A percentile compares a stretch with the other conserved stretches of the same genome.
Conservation (phyloP, 805 yeast genomes). For the Ogataea kodamae region DNA sequence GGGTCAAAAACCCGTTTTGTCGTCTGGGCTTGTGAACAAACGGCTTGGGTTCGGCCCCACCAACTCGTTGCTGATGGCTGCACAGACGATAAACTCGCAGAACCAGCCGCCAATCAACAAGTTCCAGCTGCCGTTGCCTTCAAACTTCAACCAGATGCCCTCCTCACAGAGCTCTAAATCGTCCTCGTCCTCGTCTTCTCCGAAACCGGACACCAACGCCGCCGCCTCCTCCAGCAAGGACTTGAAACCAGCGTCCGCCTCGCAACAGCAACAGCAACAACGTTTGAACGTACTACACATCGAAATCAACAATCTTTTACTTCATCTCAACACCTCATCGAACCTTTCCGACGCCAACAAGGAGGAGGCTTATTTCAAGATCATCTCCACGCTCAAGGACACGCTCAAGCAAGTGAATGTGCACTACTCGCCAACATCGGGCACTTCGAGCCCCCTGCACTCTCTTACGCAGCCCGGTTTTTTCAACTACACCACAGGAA, state of each 20-base stretch:
- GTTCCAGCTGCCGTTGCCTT: slow-evolving; percentile 24
- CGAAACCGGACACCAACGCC: slow-evolving; percentile 15
- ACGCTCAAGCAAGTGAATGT: slow-evolving; percentile 12
- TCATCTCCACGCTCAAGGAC: slow-evolving; percentile 24
- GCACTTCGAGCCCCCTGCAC: slow-evolving; percentile 18
- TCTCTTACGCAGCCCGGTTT: slow-evolving; percentile 9
- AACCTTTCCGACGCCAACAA: slow-evolving; percentile 22
- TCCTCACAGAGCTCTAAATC: slow-evolving; percentile 22
- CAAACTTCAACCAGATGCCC: slow-evolving; percentile 18
- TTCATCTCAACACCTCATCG: slow-evolving; percentile 26
- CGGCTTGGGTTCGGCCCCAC: slow-evolving; percentile 24
- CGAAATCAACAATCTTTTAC: slow-evolving; percentile 28
- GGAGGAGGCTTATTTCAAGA: slow-evolving; percentile 26
- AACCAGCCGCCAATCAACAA: slow-evolving; percentile 16
- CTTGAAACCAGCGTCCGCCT: slow-evolving; percentile 1
- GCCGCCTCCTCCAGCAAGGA: slow-evolving; percentile 5
- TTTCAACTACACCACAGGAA: slow-evolving; percentile 16
- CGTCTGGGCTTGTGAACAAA: slow-evolving; percentile 7
- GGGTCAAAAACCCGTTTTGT: slow-evolving; percentile 8
- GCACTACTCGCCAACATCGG: slow-evolving; percentile 23
- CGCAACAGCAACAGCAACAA: slow-evolving; percentile 18
- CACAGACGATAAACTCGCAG: slow-evolving; percentile 20
- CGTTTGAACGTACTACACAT: slow-evolving; percentile 24
- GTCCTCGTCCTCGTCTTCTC: slow-evolving; percentile 23
- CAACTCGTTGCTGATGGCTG: slow-evolving; percentile 24